Evolutionary conservation across 2,329 filamentous ascomycete genomes (phyloP).

Genomic region (Catunica adiposa): DNA sequence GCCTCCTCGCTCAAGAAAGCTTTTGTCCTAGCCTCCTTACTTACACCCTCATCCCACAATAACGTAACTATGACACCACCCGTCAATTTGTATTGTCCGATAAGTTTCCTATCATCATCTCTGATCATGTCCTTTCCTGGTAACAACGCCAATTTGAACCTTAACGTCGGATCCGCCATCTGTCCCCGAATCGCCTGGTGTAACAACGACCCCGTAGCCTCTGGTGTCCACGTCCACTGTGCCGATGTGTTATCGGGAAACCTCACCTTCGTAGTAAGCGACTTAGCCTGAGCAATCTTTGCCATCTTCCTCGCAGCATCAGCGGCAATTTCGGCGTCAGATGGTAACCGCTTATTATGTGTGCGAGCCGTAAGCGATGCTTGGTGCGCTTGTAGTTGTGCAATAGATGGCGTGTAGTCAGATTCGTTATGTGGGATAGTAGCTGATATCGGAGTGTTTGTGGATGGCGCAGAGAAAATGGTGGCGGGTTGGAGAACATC

Average conservation of each 20-base stretch:
- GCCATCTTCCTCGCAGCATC: slow-evolving; percentile 49
- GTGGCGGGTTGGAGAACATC: slow-evolving; percentile 38
- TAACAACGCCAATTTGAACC: slow-evolving; percentile 56
- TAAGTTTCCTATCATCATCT: slow-evolving; percentile 39
- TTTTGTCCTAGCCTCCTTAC: slow-evolving; percentile 34
- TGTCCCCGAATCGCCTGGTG: slow-evolving; percentile 60
- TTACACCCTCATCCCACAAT: slow-evolving; percentile 51
- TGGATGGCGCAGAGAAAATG: slow-evolving; percentile 63
- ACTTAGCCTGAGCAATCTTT: slow-evolving; percentile 47
- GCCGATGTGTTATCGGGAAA: slow-evolving; percentile 76
- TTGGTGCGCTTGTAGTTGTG: slow-evolving; percentile 61
- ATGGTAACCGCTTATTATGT: slow-evolving; percentile 62
- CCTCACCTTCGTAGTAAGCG: slow-evolving; percentile 61
- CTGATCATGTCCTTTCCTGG: slow-evolving; percentile 34
- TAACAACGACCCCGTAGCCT: slow-evolving; percentile 53
- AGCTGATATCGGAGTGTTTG: slow-evolving; percentile 60
- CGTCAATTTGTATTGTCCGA: slow-evolving; percentile 54
- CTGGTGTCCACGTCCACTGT: slow-evolving; percentile 50
- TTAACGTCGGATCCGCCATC: slow-evolving; percentile 45
- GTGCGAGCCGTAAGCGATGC: slow-evolving; percentile 42
- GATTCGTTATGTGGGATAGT: slow-evolving; percentile 46
- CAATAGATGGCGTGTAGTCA: slow-evolving; percentile 62
- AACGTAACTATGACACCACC: slow-evolving; percentile 54
- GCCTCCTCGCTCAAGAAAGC: slow-evolving; percentile 43
- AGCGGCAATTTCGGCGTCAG: slow-evolving; percentile 64